Evolutionary conservation across 306 rosid genomes (phyloP).

Genomic region (Citrullus amarus): DNA sequence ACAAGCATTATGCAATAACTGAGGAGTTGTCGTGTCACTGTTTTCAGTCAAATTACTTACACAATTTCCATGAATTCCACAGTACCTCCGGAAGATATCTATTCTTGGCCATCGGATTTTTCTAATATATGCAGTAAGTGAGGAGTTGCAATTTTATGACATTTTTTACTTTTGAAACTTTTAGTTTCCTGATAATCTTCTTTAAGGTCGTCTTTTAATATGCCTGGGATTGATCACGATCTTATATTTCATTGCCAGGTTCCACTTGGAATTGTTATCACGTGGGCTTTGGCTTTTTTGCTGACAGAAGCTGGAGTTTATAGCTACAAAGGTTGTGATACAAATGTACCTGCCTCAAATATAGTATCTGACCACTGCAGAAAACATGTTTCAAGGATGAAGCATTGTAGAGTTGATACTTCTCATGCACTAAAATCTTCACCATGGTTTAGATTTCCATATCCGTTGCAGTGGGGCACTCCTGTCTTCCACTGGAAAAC

Average conservation of each 20-base stretch:
- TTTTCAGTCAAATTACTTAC: background rate
- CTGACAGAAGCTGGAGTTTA: slow-evolving; percentile 77
- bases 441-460: slow-evolving; percentile 98
- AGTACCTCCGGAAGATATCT: slow-evolving; percentile 94
- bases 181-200: background rate
- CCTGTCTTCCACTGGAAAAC: slow-evolving; percentile 96
- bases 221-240: background rate
- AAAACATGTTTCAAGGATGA: slow-evolving; percentile 86
- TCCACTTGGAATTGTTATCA: slow-evolving; percentile 91
- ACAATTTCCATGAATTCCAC: slow-evolving; percentile 17
- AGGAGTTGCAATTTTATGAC: background rate
- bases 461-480: slow-evolving; percentile 96
- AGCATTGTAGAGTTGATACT: slow-evolving; percentile 88
- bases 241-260: slow-evolving; percentile 45
- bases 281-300: slow-evolving; percentile 90
- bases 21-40: background rate
- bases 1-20: background rate
- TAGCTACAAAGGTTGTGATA: slow-evolving; percentile 88
- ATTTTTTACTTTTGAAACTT: background rate
- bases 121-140: slow-evolving; percentile 85
- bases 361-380: slow-evolving; percentile 78
- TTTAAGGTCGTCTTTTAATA: background rate
- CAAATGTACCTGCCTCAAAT: slow-evolving; percentile 81
- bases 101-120: slow-evolving; percentile 89
- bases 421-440: slow-evolving; percentile 63